Base-by-base conservation (phyloP, 192 early-diverging fungal species). In the Chytriomyces sp. region DNA sequence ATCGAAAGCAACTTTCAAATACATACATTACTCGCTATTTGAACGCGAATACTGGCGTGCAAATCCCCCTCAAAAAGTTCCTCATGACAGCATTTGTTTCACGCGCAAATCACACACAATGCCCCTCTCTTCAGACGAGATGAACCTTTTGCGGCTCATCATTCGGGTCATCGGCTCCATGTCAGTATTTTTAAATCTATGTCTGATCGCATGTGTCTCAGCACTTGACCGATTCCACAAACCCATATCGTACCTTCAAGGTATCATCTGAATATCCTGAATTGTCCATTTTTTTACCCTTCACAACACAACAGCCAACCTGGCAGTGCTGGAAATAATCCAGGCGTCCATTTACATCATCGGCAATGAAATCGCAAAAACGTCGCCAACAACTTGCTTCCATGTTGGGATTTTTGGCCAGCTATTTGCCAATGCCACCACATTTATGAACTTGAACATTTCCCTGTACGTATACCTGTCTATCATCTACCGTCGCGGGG, bases 361-460 rank as follows among this genome's bases (percentile, higher is more conserved):
- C 45, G 67, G 67, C 9, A 68, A 18, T 13, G 67, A 68, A 16
- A 68, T 68, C 16, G n/a, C 67, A 8, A 16, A 18, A 11, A n/a
- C 67, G 8, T 0, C 11, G 16, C 43, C 45, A 24, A 44, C 18
- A 8, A 10, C 24, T 18, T 60, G 50, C 7, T 10, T n/a, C 16
- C 7, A 60, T 50, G n/a, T 60, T 20, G 69, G 69, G n/a, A 53
- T 35, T 10, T 26, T 72, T 18, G 11, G 16, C 3, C 69, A 72
- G 26, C 59, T 59, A 6, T 6, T 23, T n/a, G 16, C 59, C 6
- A 50, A 10, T 13, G 13, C 9, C 8, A 26, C 50, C 5, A 18
- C 43, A 4, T 20, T 10, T 16, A 26, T 20, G 53, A 48, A 43
- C 26, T 61, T 50, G 2, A 5, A 43, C 13, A 60, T 72, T 5